Percentiles rank a stretch among this genome's conserved stretches.
Evolutionary conservation across 768 basidiomycete genomes (phyloP).

Genomic region (Lactifluus pinguis): DNA sequence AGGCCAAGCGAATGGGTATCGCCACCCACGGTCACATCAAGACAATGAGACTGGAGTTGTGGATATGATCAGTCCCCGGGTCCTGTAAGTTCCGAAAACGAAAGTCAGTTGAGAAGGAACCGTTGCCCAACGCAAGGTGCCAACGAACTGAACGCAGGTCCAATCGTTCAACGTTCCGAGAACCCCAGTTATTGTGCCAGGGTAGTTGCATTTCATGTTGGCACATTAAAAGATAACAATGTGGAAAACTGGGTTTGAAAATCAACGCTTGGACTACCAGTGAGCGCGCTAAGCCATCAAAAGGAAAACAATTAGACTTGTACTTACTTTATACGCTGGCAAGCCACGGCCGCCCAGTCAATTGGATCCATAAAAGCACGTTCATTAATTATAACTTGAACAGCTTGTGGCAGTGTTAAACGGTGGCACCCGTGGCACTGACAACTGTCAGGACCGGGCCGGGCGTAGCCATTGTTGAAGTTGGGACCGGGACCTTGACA

Average conservation of each 20-base stretch:
- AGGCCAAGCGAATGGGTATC: not conserved
- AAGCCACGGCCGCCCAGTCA: too few relatives aligned
- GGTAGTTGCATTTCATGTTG: not conserved
- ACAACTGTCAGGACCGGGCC: too few relatives aligned
- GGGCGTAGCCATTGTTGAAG: too few relatives aligned
- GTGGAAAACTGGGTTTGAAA: conserved; percentile 1
- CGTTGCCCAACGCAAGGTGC: not conserved
- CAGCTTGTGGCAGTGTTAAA: too few relatives aligned
- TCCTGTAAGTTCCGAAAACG: not conserved
- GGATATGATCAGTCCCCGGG: not conserved
- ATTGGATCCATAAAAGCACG: too few relatives aligned
- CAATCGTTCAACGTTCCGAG: not conserved
- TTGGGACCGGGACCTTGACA: too few relatives aligned
- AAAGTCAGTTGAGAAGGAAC: not conserved
- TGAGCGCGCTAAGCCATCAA: not conserved
- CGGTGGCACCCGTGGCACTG: too few relatives aligned
- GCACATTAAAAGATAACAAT: not conserved
- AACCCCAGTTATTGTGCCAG: not conserved
- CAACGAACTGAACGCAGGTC: not conserved
- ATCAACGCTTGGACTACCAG: not conserved
- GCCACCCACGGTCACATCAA: not conserved
- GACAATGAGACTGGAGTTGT: not conserved
- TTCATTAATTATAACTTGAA: too few relatives aligned
- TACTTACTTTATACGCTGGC: not conserved
- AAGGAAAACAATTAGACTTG: not conserved